Conservation (phyloP, 495 filamentous ascomycete species). For the Collariella sp. region DNA sequence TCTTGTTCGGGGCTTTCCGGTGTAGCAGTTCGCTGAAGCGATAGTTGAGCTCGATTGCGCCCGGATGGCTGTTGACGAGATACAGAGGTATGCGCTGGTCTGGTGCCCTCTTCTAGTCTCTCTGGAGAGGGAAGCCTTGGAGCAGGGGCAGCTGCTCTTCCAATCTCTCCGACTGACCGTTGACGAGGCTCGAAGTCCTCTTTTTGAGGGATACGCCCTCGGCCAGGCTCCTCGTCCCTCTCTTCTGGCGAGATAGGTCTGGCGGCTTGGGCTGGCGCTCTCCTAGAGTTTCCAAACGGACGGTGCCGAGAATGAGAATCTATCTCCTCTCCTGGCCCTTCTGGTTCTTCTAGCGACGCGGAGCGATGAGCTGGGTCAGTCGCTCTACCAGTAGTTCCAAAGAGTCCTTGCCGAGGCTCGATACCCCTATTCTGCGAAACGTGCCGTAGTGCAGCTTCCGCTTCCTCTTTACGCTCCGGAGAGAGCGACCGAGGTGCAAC, state of each 20-base stretch:
- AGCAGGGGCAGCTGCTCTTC: neutral
- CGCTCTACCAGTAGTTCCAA: no score
- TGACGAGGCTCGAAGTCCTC: slow-evolving; percentile 40
- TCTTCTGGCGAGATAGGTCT: no score
- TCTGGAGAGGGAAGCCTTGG: neutral
- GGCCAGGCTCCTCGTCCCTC: no score
- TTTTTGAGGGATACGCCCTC: slow-evolving; percentile 29
- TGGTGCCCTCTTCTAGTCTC: neutral
- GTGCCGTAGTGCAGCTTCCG: no score
- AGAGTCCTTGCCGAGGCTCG: no score
- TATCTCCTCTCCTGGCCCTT: no score
- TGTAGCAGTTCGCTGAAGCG: neutral
- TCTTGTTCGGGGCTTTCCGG: neutral
- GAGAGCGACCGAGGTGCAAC: neutral
- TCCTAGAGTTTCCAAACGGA: no score
- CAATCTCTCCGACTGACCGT: slow-evolving; percentile 21
- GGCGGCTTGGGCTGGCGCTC: no score
- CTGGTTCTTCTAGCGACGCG: no score
- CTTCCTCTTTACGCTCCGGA: neutral
- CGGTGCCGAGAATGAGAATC: no score
- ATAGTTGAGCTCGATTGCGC: neutral
- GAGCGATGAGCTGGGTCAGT: no score
- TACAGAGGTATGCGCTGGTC: slow-evolving; percentile 15
- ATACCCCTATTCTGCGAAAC: no score
- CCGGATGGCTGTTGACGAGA: slow-evolving; percentile 31